A percentile compares a stretch with the other conserved stretches of the same genome.
phyloP scores from a whole-genome alignment of 108 stramenopile genomes.

The Cyclotella cryptica region DNA sequence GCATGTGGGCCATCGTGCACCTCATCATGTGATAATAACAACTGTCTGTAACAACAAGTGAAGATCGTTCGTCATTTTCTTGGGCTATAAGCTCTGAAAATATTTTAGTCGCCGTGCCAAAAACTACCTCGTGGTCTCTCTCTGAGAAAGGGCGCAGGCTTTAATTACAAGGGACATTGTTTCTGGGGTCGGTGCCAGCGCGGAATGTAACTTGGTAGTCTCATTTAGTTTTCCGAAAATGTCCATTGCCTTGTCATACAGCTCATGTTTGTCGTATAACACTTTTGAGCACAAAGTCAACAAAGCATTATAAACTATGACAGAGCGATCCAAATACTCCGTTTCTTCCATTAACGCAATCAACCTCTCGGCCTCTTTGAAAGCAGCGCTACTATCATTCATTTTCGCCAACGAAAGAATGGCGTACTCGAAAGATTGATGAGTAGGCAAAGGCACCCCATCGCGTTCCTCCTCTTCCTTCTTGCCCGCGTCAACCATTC shows the following conservation, averaged over 20 bases:
- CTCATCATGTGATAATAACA: slow-evolving; percentile 57
- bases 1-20: slow-evolving; percentile 30
- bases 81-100: slow-evolving; percentile 28
- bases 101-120: slow-evolving; percentile 34
- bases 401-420: slow-evolving; percentile 42
- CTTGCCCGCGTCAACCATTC: slow-evolving; percentile 48
- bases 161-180: slow-evolving; percentile 52
- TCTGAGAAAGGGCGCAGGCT: slow-evolving; percentile 38
- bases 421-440: slow-evolving; percentile 50
- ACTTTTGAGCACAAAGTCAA: slow-evolving; percentile 33
- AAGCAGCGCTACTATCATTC: slow-evolving; percentile 23
- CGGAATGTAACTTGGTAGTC: slow-evolving; percentile 18
- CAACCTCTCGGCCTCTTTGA: slow-evolving; percentile 39
- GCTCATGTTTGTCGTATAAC: slow-evolving; percentile 19
- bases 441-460: slow-evolving; percentile 47
- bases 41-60: slow-evolving; percentile 41
- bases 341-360: slow-evolving; percentile 42
- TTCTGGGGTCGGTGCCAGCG: slow-evolving; percentile 33
- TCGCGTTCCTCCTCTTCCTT: slow-evolving; percentile 18
- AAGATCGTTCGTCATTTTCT: slow-evolving; percentile 40
- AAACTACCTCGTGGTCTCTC: slow-evolving; percentile 38
- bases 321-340: slow-evolving; percentile 39
- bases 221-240: slow-evolving; percentile 36
- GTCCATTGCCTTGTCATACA: slow-evolving; percentile 34
- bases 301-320: slow-evolving; percentile 47